Percentiles rank a stretch among this genome's conserved stretches.
These are phyloP conservation scores for Cavenderia fasciculata DNA, from an alignment of 78 protist genomes.

Conservation along the genomic window DNA sequence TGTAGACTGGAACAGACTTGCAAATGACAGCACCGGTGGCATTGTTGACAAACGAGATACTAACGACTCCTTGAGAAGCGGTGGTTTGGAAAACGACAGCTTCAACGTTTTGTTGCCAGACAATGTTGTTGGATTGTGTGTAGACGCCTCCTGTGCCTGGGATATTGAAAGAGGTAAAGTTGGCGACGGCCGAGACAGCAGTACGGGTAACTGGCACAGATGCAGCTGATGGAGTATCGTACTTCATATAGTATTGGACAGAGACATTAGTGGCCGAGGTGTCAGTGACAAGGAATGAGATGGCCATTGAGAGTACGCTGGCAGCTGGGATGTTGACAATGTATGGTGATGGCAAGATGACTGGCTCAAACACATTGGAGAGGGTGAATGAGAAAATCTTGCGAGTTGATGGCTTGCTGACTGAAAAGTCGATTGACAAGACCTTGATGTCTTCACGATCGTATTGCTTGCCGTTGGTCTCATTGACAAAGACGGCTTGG, in stretches of 20 bases:
- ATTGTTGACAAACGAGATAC: slow-evolving; percentile 29
- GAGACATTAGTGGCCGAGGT: not conserved
- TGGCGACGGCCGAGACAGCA: slow-evolving; percentile 20
- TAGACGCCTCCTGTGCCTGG: not conserved
- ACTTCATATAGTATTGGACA: slow-evolving; percentile 14
- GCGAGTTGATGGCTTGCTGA: slow-evolving; percentile 1
- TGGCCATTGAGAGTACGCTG: not conserved
- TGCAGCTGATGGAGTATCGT: not conserved
- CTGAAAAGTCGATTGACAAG: slow-evolving; percentile 20
- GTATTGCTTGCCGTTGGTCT: slow-evolving; percentile 5
- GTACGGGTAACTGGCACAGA: slow-evolving; percentile 33
- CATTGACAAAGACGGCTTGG: slow-evolving; percentile 47
- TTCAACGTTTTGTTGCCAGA: slow-evolving; percentile 25
- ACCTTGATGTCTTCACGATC: not conserved
- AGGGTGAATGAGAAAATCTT: slow-evolving; percentile 50
- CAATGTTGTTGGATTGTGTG: not conserved
- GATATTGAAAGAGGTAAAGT: slow-evolving; percentile 30
- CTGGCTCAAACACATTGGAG: slow-evolving; percentile 40
- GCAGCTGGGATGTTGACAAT: not conserved
- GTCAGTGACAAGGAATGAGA: slow-evolving; percentile 5
- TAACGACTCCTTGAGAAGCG: slow-evolving; percentile 39
- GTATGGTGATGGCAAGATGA: slow-evolving; percentile 65
- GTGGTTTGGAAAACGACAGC: slow-evolving; percentile 28
- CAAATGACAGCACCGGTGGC: slow-evolving; percentile 43
- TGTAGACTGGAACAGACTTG: slow-evolving; percentile 24